phyloP scores from a whole-genome alignment of 1,284 basidiomycete species.

The Sporisorium sorghi region DNA sequence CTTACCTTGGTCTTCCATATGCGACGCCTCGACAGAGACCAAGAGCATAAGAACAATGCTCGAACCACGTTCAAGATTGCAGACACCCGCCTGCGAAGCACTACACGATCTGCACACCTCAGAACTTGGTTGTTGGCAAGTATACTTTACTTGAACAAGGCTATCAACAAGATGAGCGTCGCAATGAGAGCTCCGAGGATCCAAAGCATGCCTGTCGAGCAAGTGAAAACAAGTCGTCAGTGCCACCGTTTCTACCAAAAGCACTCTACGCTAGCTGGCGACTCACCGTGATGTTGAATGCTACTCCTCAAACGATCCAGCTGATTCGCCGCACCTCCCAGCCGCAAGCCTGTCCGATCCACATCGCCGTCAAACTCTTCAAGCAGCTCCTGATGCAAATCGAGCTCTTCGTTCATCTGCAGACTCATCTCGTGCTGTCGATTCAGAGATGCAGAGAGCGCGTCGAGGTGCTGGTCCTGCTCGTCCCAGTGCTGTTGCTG shows the following conservation, averaged over 20 bases:
- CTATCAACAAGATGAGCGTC: slow-evolving; percentile 60
- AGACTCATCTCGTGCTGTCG: slow-evolving; percentile 64
- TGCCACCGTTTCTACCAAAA: too few relatives aligned
- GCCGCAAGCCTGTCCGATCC: slow-evolving; percentile 55
- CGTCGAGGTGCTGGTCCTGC: slow-evolving; percentile 63
- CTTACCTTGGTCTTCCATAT: too few relatives aligned
- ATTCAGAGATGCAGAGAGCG: slow-evolving; percentile 56
- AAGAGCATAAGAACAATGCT: too few relatives aligned
- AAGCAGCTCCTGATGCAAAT: slow-evolving; percentile 60
- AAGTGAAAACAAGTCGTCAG: background rate
- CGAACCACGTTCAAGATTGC: too few relatives aligned
- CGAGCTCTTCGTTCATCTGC: slow-evolving; percentile 68
- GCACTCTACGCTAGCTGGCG: background rate
- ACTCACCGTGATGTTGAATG: slow-evolving; percentile 64
- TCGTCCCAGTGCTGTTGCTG: slow-evolving; percentile 52
- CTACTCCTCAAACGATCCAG: slow-evolving; percentile 57
- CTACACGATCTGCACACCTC: too few relatives aligned
- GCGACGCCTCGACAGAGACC: too few relatives aligned
- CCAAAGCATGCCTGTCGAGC: slow-evolving; percentile 48
- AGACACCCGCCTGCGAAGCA: too few relatives aligned
- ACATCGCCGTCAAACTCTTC: slow-evolving; percentile 57
- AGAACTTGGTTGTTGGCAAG: slow-evolving; percentile 3
- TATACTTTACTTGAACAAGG: slow-evolving; percentile 45
- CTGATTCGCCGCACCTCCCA: slow-evolving; percentile 57
- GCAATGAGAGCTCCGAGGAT: slow-evolving; percentile 59